Evolutionary conservation across 2,329 filamentous ascomycete species (phyloP).

Genomic region (Aspergillus phoenicis): DNA sequence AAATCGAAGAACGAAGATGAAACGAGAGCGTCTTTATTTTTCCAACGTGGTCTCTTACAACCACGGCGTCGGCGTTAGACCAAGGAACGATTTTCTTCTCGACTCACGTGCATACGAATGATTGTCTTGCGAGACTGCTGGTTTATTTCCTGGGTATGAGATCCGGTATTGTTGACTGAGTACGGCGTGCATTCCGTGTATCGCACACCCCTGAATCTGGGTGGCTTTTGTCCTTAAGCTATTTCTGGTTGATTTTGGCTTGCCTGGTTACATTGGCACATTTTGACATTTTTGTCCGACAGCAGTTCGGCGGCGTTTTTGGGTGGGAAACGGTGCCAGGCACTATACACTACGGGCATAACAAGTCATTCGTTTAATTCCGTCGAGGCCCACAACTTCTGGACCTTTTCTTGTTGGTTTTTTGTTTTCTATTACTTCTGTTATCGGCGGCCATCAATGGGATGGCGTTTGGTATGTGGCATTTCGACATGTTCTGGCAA

Average conservation of each 20-base stretch:
- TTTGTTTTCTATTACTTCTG: background rate
- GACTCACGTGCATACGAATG: constrained; percentile 28
- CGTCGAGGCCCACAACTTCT: background rate
- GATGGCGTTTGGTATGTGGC: constrained; percentile 4
- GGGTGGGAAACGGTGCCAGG: constrained; percentile 1
- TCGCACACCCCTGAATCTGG: constrained; percentile 10
- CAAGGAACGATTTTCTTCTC: constrained; percentile 12
- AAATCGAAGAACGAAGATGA: background rate
- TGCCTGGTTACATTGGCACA: background rate
- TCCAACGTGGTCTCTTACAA: constrained; percentile 1
- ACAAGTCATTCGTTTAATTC: background rate
- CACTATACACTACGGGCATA: constrained; percentile 1
- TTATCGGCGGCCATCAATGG: background rate
- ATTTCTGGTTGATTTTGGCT: background rate
- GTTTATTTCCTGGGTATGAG: constrained; percentile 18
- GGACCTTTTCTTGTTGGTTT: background rate
- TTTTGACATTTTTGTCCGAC: background rate
- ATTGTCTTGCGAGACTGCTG: constrained; percentile 19
- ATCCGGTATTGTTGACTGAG: constrained; percentile 8
- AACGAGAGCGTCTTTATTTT: constrained; percentile 10
- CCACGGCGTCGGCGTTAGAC: constrained; percentile 25
- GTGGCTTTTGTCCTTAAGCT: constrained; percentile 1
- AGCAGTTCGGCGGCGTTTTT: background rate
- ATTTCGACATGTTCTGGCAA: constrained; percentile 13
- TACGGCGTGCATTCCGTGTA: constrained; percentile 19